A percentile compares a stretch with the other conserved stretches of the same genome.
These are phyloP conservation scores for Xerocomus amazonicus DNA, from an alignment of 1,284 basidiomycete species.

Conservation along the genomic window DNA sequence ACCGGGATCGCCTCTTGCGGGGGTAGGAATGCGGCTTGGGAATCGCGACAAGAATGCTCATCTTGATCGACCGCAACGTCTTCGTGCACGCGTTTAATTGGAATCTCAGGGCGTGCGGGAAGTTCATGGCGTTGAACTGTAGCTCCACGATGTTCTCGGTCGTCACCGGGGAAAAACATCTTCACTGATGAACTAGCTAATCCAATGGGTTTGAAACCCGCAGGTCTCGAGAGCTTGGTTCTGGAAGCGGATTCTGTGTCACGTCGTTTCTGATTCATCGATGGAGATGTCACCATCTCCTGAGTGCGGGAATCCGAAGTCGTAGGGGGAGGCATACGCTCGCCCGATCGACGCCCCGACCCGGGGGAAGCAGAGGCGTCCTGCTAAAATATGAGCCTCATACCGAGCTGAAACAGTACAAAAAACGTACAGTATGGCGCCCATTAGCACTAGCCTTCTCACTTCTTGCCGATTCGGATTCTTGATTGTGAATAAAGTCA, in stretches of 20 bases:
- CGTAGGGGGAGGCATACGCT: constrained; percentile 31
- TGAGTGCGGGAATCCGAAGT: constrained; percentile 13
- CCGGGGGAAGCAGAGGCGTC: constrained; percentile 20
- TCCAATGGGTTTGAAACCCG: constrained; percentile 64
- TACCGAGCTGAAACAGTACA: background rate
- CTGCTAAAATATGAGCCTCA: constrained; percentile 19
- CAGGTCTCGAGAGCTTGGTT: constrained; percentile 34
- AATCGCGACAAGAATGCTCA: constrained; percentile 7
- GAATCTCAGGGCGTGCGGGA: constrained; percentile 24
- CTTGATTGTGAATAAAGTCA: constrained; percentile 20
- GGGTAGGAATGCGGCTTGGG: constrained; percentile 1
- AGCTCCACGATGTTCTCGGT: constrained; percentile 31
- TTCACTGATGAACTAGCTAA: constrained; percentile 56
- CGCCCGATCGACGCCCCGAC: constrained; percentile 22
- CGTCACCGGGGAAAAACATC: constrained; percentile 71
- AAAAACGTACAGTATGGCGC: constrained; percentile 30
- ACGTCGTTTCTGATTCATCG: constrained; percentile 13
- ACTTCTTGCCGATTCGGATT: constrained; percentile 23
- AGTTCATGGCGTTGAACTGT: constrained; percentile 9
- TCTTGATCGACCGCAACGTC: constrained; percentile 24
- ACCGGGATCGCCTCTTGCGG: constrained; percentile 11
- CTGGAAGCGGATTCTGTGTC: constrained; percentile 24
- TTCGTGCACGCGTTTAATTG: constrained; percentile 29
- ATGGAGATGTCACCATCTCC: constrained; percentile 16
- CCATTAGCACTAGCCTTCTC: constrained; percentile 35